Conservation (phyloP, 2,329 filamentous ascomycete species). For the Microdochium paspali region DNA sequence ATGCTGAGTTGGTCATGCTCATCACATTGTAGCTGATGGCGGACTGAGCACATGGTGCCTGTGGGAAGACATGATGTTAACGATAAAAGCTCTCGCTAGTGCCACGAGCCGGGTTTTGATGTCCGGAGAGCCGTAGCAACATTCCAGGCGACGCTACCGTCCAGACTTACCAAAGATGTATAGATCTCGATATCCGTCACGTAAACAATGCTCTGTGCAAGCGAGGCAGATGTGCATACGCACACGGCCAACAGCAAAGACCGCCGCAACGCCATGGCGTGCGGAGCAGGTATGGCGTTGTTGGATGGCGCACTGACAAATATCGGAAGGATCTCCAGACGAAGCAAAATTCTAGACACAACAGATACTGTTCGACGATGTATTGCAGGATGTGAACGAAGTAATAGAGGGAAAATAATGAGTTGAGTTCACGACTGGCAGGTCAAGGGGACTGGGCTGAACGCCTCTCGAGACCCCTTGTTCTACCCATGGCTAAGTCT, state of each 20-base stretch:
- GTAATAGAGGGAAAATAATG: too few species aligned
- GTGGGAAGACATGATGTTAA: not conserved
- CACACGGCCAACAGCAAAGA: constrained; percentile 5
- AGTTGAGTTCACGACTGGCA: too few species aligned
- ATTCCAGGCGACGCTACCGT: not conserved
- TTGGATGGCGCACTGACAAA: too few species aligned
- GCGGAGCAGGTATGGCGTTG: too few species aligned
- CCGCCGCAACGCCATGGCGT: not conserved
- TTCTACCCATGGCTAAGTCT: not conserved
- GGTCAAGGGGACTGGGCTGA: not conserved
- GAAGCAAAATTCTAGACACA: too few species aligned
- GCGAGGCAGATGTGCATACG: constrained; percentile 6
- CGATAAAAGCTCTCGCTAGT: not conserved
- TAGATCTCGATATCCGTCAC: constrained; percentile 21
- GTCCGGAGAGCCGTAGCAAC: too few species aligned
- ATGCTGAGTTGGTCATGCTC: constrained; percentile 29
- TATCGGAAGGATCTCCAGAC: too few species aligned
- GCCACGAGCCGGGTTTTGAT: too few species aligned
- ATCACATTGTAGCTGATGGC: constrained; percentile 35
- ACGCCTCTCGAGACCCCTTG: not conserved
- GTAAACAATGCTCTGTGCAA: constrained; percentile 16
- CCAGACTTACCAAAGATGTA: constrained; percentile 15
- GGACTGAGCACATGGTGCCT: constrained; percentile 40
- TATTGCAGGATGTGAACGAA: too few species aligned
- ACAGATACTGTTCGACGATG: too few species aligned